Percentiles rank a stretch among this genome's conserved stretches.
These are phyloP conservation scores for Bryoglossum gracile DNA, from an alignment of 495 filamentous ascomycete genomes.

Conservation along the genomic window DNA sequence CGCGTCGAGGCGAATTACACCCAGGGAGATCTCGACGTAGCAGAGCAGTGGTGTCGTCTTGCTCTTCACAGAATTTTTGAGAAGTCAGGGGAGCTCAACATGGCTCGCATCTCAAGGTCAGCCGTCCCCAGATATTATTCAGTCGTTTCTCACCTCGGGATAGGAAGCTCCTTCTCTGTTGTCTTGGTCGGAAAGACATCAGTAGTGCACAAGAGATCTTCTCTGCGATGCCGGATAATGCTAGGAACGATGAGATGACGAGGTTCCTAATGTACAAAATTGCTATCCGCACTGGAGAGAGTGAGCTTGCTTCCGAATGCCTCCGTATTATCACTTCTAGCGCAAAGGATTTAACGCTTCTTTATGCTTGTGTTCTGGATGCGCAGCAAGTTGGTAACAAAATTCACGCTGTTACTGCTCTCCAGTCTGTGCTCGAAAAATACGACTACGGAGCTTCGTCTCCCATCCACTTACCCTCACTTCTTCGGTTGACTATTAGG, in stretches of 20 bases:
- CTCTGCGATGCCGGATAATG: constrained; percentile 50
- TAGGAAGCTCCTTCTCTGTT: constrained; percentile 67
- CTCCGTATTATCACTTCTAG: constrained; percentile 46
- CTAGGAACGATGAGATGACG: constrained; percentile 53
- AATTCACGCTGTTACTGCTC: constrained; percentile 43
- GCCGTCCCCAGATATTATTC: constrained; percentile 3
- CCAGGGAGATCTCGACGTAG: constrained; percentile 42
- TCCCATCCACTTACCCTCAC: constrained; percentile 56
- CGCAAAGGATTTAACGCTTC: constrained; percentile 46
- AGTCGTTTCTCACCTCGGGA: constrained; percentile 15
- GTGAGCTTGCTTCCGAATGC: constrained; percentile 48
- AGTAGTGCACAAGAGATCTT: constrained; percentile 48
- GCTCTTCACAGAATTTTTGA: constrained; percentile 59
- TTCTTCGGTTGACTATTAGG: constrained; percentile 58
- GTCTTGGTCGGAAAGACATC: constrained; percentile 47
- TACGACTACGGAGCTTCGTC: constrained; percentile 41
- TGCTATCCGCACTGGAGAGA: constrained; percentile 52
- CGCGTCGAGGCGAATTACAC: constrained; percentile 50
- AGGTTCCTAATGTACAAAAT: constrained; percentile 70
- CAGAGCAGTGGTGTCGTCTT: constrained; percentile 66
- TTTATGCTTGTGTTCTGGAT: constrained; percentile 72
- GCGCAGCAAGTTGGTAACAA: constrained; percentile 60
- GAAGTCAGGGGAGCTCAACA: constrained; percentile 54
- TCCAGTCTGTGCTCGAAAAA: constrained; percentile 53
- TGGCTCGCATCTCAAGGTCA: constrained; percentile 62